These are phyloP conservation scores for Colletotrichum sp. DNA, from an alignment of 2,329 filamentous ascomycete genomes.

Conservation along the genomic window DNA sequence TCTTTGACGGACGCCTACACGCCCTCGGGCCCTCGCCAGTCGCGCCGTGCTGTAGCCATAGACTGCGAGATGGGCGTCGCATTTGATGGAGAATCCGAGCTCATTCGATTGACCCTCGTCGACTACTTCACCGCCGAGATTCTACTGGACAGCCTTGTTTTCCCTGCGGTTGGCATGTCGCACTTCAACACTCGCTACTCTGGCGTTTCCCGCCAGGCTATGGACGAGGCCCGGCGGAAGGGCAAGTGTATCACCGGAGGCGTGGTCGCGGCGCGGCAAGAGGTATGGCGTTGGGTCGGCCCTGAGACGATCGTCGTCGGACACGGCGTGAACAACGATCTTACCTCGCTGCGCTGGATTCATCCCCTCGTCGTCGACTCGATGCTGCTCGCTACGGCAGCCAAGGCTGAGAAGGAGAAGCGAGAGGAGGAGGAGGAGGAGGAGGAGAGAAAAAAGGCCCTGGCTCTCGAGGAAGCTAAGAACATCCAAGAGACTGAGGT, in stretches of 20 bases:
- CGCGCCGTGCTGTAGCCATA: slow-evolving; percentile 43
- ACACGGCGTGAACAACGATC: slow-evolving; percentile 48
- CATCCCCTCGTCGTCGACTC: slow-evolving; percentile 52
- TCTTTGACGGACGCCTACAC: background rate
- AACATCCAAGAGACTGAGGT: background rate
- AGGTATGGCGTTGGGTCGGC: slow-evolving; percentile 48
- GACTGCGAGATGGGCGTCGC: slow-evolving; percentile 63
- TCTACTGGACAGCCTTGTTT: slow-evolving; percentile 57
- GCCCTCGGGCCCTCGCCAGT: background rate
- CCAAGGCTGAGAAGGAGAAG: slow-evolving; percentile 13
- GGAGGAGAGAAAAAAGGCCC: slow-evolving; percentile 8
- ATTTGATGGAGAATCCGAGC: slow-evolving; percentile 47
- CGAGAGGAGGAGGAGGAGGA: slow-evolving; percentile 16
- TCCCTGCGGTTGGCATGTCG: slow-evolving; percentile 47
- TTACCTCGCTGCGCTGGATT: slow-evolving; percentile 52
- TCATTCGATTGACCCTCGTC: slow-evolving; percentile 56
- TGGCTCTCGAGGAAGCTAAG: background rate
- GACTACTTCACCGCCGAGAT: slow-evolving; percentile 55
- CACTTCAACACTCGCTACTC: slow-evolving; percentile 57
- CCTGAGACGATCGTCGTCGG: slow-evolving; percentile 53
- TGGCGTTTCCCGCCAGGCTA: slow-evolving; percentile 46
- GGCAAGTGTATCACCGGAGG: slow-evolving; percentile 42
- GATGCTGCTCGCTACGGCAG: slow-evolving; percentile 34
- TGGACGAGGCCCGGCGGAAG: slow-evolving; percentile 38
- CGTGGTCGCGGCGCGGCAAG: slow-evolving; percentile 42